A percentile compares a stretch with the other conserved stretches of the same genome.
Conservation (phyloP, 2,329 filamentous ascomycete species). For the Lasiodiplodia theobromae region DNA sequence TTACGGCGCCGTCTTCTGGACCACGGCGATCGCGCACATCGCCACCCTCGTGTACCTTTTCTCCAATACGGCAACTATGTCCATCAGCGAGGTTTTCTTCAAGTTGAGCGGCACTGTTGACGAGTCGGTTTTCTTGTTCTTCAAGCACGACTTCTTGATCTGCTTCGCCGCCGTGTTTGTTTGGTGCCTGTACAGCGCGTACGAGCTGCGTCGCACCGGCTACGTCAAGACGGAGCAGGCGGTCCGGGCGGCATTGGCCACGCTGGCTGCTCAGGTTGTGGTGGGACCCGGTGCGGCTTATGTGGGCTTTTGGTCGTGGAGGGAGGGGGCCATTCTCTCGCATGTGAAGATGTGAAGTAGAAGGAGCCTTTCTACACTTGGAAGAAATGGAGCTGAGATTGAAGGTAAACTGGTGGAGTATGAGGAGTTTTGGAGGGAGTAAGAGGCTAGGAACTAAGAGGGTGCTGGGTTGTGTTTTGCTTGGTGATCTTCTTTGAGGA, state of each 20-base stretch:
- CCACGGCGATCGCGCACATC: neutral
- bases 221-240: slow-evolving; percentile 19
- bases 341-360: neutral
- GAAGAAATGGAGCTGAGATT: neutral
- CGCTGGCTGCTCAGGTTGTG: slow-evolving; percentile 6
- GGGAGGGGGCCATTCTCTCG: neutral
- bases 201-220: slow-evolving; percentile 19
- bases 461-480: no score
- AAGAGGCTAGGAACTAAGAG: neutral
- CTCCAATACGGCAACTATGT: neutral
- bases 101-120: neutral
- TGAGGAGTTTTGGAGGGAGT: neutral
- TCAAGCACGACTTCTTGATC: slow-evolving; percentile 21
- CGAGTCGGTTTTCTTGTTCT: slow-evolving; percentile 11
- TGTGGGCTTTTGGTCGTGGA: slow-evolving; percentile 30
- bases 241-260: neutral
- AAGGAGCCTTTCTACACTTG: neutral
- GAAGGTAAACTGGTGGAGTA: neutral
- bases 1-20: slow-evolving; percentile 1
- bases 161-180: slow-evolving; percentile 12
- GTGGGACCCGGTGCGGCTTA: slow-evolving; percentile 30
- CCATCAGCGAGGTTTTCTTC: neutral
- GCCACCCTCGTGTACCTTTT: neutral
- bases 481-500: neutral
- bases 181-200: slow-evolving; percentile 26